Evolutionary conservation across 2,329 filamentous ascomycete genomes (phyloP), one percentile per base, ranked within the genome.

Genomic region (Immersiporthe knoxdaviesiana): DNA sequence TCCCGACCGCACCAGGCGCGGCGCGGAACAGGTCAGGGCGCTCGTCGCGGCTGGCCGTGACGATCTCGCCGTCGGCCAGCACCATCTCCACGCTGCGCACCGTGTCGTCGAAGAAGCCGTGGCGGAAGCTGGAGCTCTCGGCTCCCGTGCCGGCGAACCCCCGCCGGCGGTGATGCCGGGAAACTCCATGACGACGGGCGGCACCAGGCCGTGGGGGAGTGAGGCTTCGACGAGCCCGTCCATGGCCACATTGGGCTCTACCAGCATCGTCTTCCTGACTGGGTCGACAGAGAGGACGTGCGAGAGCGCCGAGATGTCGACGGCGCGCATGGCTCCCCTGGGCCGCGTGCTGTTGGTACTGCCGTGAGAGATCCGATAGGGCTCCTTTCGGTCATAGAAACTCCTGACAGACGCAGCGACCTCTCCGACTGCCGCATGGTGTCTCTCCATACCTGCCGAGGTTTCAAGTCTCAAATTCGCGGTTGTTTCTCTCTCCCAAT

Each of bases 351-450:
- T 91, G 82, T 94, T 94, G 66, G 91, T 93, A 52, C 89, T 90
- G 74, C 91, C 92, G 82, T 94, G 91, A 77, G 85, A 89, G 81
- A 94, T 92, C 71, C 91, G 88, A 82, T 91, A 94, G 30, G 90
- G 86, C 76, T 84, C 79, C 63, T 79, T 77, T 62, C 80, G 78
- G 70, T 82, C 79, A 76, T 84, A 86, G 78, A 83, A 84, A 75
- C 78, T 74, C 69, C 82, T 81, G 65, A 87, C 83, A 7, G 83
- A 78, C 24, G 80, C 73, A 52, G 85, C 81, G 71, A 87, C 84
- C 44, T 80, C 78, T 70, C 78, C 75, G 64, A 88, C 84, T 65
- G 83, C 79, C 63, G 82, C 78, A 63, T 77, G 78, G 78, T 88
- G 85, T 72, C 81, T 82, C 67, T 87, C 84, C 84, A 87, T 85